Evolutionary conservation across 1,284 basidiomycete genomes (phyloP), one percentile per base, ranked within the genome.

Genomic region (Rhodotorula sp.): DNA sequence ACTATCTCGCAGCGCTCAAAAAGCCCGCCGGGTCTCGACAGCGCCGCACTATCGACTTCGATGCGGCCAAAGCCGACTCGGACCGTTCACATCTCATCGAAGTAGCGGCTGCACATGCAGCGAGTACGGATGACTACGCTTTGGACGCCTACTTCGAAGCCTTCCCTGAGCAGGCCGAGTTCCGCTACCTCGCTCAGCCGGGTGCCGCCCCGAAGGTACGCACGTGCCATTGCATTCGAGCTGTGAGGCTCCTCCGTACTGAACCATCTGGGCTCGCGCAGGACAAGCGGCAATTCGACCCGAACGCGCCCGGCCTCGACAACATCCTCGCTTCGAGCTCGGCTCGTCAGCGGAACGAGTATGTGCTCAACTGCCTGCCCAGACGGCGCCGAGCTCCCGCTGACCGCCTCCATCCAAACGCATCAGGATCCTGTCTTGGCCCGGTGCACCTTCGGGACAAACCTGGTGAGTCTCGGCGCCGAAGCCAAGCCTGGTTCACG

Each of bases 341-440:
- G 1, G 46, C 71, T 6, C 64, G 73, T 2, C 76, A 77, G 64
- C 67, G 76, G 2, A 67, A 73, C 60, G 76, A 77, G 65, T 62
- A 48, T 20, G 60, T 60, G 39, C 1, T n/a, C 20, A 4, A 5
- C 7, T n/a, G 31, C 5, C 5, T 12, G 2, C 6, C 31, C 5
- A 16, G 15, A 20, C 7, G 3, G 23, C 2, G 1, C 10, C 20
- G 12, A 15, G 6, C 49, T 15, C 21, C 21, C 26, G 21, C 20
- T 15, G 10, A 23, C 8, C 16, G 20, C 20, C 2, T 18, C 46
- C 20, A 1, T 1, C 3, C 26, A 12, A 4, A 2, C 48, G 4
- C 15, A 29, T 3, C 60, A 62, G 60, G 14, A 61, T 77, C 57
- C 34, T 74, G 5, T 71, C 72, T 0, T 77, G 76, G 76, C 74